Percentiles rank a stretch among this genome's conserved stretches.
Evolutionary conservation across 2,329 filamentous ascomycete species (phyloP).

Genomic region (Pseudocercospora musae): DNA sequence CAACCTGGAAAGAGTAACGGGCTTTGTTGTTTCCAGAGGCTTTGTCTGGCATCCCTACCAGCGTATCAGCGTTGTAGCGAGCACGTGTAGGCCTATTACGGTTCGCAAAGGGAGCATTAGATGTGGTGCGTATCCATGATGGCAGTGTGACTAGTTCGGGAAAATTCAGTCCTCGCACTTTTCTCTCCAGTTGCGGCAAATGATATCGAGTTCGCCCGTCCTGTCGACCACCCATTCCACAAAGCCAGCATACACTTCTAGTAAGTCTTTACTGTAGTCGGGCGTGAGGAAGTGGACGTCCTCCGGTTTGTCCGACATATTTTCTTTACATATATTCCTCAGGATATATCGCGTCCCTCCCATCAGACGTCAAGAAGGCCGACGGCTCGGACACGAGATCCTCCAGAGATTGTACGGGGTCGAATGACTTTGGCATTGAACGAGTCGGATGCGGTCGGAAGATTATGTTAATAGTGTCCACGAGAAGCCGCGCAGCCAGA

Average conservation of each 20-base stretch:
- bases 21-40: not conserved
- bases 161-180: not conserved
- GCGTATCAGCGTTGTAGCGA: constrained; percentile 1
- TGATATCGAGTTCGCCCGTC: constrained; percentile 24
- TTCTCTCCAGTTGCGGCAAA: constrained; percentile 27
- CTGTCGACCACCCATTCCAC: constrained; percentile 14
- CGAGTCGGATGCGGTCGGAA: not conserved
- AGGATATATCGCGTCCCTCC: not conserved
- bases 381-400: constrained; percentile 9
- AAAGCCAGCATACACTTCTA: constrained; percentile 23
- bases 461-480: constrained; percentile 9
- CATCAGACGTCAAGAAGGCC: not conserved
- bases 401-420: constrained; percentile 7
- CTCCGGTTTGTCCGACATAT: too few species aligned
- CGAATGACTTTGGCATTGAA: not conserved
- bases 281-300: too few species aligned
- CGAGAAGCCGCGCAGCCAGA: constrained; percentile 6
- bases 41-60: constrained; percentile 9
- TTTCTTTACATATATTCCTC: too few species aligned
- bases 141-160: not conserved
- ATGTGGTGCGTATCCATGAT: constrained; percentile 6
- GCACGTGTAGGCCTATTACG: not conserved
- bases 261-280: constrained; percentile 6
- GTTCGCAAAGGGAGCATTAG: not conserved
- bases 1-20: too few species aligned